Evolutionary conservation across 2,329 filamentous ascomycete genomes (phyloP), one percentile per base, ranked within the genome.

Genomic region (Aspergillus candidus): DNA sequence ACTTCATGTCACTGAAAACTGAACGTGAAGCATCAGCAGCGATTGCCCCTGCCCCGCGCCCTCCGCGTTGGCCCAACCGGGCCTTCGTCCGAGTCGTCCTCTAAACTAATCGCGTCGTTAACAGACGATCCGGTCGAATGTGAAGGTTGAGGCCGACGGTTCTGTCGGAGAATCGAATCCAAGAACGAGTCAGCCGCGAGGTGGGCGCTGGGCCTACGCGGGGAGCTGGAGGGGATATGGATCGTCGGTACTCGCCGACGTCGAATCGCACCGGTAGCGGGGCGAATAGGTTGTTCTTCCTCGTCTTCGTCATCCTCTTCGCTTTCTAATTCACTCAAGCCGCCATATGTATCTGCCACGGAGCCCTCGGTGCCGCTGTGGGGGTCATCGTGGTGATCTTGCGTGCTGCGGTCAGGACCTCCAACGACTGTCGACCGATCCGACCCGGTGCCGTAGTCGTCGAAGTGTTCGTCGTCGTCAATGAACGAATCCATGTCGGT

Each of bases 401-500:
- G 46, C 8, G 32, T 39, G 36, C 14, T 47, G 14, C 47, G 49
- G 8, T 49, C 47, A 39, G 45, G 47, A 38, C 46, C 51, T 29
- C 55, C 63, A 14, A 66, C 58, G 17, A 66, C 56, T 4, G 63
- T 66, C 18, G 59, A 63, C 46, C 47, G 58, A 45, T 62, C 62
- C 6, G 63, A 65, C 17, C 57, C 55, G 12, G 56, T 59, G 15
- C 53, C 54, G 27, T 56, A 51, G 22, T 51, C 41, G 22, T 51
- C 48, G n/a, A 47, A 48, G 36, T 53, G 46, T 30, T 57, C 44
- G 34, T 57, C 59, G 15, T 66, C 59, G 35, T 64, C 61, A 41
- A 66, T 66, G 36, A 66, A 67, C 6, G 61, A 63, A 41, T 61
- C 61, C 54, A 56, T 56, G 22, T 66, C 61, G 22, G 54, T 54